Conservation (phyloP, 2,329 filamentous ascomycete species). For the Sporothrix dimorphospora region DNA sequence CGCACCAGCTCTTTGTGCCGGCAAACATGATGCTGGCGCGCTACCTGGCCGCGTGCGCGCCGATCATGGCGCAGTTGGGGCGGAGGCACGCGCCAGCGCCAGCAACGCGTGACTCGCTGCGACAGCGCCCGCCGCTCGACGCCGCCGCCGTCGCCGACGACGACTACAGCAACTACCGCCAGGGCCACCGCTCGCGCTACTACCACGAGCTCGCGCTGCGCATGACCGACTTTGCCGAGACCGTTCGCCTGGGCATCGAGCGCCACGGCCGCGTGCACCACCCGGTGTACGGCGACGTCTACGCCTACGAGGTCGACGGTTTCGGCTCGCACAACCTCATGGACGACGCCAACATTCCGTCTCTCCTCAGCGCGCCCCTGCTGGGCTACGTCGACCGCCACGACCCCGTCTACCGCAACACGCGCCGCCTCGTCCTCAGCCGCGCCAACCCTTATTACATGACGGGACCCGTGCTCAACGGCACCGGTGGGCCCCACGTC, state of each 20-base stretch:
- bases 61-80: conserved; percentile 38
- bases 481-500: conserved; percentile 38
- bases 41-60: conserved; percentile 52
- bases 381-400: conserved; percentile 58
- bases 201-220: conserved; percentile 16
- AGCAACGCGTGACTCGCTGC: too few species aligned
- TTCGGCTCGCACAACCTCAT: conserved; percentile 64
- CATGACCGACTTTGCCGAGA: conserved; percentile 29
- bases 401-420: conserved; percentile 65
- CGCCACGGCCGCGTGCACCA: conserved; percentile 30
- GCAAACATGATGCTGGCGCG: conserved; percentile 72
- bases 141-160: background rate
- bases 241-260: conserved; percentile 32
- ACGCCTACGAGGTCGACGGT: conserved; percentile 74
- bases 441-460: conserved; percentile 73
- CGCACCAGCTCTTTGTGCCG: conserved; percentile 76
- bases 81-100: too few species aligned
- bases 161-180: conserved; percentile 19
- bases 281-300: conserved; percentile 41
- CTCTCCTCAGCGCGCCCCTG: conserved; percentile 62
- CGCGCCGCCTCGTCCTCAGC: conserved; percentile 43
- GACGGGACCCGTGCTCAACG: conserved; percentile 54
- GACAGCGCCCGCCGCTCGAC: background rate
- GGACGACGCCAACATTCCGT: conserved; percentile 70
- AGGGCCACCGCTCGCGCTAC: conserved; percentile 25